These are phyloP conservation scores for Glycine latifolia DNA, from an alignment of 306 rosid genomes.

Conservation along the genomic window DNA sequence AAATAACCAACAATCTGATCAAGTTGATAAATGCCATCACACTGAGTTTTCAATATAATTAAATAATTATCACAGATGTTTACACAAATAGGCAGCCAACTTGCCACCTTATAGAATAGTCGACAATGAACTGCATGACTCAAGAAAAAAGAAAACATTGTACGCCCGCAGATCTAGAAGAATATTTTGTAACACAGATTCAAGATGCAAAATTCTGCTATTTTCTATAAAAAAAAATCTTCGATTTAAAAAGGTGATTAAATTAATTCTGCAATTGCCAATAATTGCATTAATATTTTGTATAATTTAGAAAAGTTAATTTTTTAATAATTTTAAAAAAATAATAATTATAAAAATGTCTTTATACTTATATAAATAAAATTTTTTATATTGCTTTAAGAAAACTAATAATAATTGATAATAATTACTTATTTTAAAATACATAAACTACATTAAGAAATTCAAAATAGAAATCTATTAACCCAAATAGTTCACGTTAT, in stretches of 20 bases:
- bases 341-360: not conserved
- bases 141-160: not conserved
- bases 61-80: not conserved
- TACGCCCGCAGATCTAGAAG: not conserved
- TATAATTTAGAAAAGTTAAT: not conserved
- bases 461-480: no score
- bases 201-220: not conserved
- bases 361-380: not conserved
- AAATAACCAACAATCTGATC: not conserved
- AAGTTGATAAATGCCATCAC: not conserved
- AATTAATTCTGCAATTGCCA: not conserved
- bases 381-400: no score
- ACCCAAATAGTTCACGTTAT: no score
- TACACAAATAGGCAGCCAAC: not conserved
- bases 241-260: no score
- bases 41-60: not conserved
- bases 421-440: no score
- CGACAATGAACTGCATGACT: no score
- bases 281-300: not conserved
- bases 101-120: not conserved
- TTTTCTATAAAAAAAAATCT: not conserved
- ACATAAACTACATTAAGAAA: no score
- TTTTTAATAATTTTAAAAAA: no score
- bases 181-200: not conserved
- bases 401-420: no score